These are phyloP conservation scores for Trametes cinnabarina DNA, from an alignment of 768 basidiomycete genomes.

Conservation along the genomic window DNA sequence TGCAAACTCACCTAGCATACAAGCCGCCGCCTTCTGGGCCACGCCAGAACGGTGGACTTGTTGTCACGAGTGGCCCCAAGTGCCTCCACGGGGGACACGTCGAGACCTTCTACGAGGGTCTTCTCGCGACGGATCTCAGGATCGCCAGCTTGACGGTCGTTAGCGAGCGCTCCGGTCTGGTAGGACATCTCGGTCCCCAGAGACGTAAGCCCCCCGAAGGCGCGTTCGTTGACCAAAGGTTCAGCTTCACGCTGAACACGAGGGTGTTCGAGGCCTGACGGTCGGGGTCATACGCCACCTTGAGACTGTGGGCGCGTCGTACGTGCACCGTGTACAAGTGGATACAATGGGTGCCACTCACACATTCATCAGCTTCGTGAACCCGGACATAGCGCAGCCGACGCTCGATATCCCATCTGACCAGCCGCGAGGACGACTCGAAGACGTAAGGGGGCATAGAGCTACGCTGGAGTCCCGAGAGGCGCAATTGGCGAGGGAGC, in stretches of 20 bases:
- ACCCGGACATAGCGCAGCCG: background rate
- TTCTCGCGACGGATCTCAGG: background rate
- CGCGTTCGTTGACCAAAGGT: too few species aligned
- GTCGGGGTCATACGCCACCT: too few species aligned
- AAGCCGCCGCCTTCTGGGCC: background rate
- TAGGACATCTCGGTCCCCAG: too few species aligned
- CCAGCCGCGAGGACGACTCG: background rate
- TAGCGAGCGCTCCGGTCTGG: background rate
- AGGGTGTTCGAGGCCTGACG: too few species aligned
- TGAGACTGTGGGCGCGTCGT: background rate
- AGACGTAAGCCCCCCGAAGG: too few species aligned
- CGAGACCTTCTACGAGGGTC: background rate
- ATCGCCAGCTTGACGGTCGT: background rate
- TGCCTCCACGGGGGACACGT: background rate
- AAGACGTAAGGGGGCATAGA: constrained; percentile 1
- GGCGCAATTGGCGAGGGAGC: too few species aligned
- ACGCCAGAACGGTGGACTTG: background rate
- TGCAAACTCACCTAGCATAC: background rate
- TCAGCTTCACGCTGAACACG: too few species aligned
- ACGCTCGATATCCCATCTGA: background rate
- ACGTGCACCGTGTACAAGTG: too few species aligned
- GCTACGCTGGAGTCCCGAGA: too few species aligned
- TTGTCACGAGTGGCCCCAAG: background rate
- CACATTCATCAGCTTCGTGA: background rate
- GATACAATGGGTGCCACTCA: background rate